Conservation (phyloP, 192 early-diverging fungal genomes). For the Lobosporangium transversale region DNA sequence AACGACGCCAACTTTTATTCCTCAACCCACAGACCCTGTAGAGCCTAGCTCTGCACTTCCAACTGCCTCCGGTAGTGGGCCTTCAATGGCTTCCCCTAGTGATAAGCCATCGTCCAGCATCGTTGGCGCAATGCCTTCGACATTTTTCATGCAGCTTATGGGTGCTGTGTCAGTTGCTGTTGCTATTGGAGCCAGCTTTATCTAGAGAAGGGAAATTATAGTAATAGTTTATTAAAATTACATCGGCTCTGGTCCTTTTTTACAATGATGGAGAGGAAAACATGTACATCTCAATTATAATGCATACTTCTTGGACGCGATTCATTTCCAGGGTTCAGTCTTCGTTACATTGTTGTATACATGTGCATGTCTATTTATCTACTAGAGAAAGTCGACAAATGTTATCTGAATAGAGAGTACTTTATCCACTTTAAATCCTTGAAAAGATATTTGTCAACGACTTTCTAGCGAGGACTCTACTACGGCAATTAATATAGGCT, state of each 20-base stretch:
- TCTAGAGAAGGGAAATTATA: slow-evolving; percentile 17
- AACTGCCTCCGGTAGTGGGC: background rate
- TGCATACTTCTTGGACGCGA: background rate
- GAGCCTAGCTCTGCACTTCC: slow-evolving; percentile 3
- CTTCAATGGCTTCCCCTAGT: background rate
- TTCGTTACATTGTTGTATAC: no score
- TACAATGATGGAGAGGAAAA: background rate
- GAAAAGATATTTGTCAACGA: no score
- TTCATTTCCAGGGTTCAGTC: no score
- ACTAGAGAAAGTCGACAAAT: no score
- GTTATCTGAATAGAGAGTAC: no score
- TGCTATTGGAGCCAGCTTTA: slow-evolving; percentile 11
- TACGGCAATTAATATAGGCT: no score
- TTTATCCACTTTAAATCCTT: no score
- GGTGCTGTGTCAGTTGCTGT: slow-evolving; percentile 9
- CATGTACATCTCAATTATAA: background rate
- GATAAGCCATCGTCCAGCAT: background rate
- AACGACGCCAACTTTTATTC: slow-evolving; percentile 22
- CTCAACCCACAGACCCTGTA: slow-evolving; percentile 1
- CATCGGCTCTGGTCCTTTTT: background rate
- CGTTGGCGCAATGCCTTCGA: background rate
- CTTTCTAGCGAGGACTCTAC: no score
- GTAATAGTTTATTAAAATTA: no score
- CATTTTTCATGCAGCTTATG: slow-evolving; percentile 11
- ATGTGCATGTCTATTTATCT: no score